These are phyloP conservation scores for Solanum clarkiae DNA, from an alignment of 257 asterid species.

Conservation along the genomic window DNA sequence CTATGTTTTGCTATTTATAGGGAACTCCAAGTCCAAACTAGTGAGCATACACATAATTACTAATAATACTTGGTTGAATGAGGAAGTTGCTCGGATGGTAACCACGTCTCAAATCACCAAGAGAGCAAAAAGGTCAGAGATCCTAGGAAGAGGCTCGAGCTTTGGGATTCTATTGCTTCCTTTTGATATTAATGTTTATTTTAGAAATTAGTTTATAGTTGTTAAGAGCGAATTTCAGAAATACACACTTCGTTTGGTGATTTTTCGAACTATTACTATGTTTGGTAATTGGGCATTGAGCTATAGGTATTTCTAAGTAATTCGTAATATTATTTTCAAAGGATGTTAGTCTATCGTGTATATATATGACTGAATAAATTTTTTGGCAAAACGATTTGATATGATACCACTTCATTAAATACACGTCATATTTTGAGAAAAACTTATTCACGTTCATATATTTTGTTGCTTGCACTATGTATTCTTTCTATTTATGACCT, in stretches of 20 bases:
- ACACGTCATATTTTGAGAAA: not conserved
- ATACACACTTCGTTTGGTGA: accelerated
- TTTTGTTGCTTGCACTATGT: not conserved
- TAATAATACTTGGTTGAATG: no score
- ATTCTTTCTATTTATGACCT: not conserved
- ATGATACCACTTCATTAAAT: not conserved
- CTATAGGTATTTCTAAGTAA: not conserved
- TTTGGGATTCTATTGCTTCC: not conserved
- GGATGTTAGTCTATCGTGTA: not conserved
- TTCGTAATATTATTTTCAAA: not conserved
- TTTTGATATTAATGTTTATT: not conserved
- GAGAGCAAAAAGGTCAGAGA: accelerated
- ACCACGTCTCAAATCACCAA: not conserved
- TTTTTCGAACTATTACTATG: not conserved
- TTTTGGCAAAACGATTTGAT: accelerated
- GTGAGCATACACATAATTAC: no score
- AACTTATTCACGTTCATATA: not conserved
- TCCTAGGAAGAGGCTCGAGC: accelerated
- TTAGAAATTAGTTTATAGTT: not conserved
- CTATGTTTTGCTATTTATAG: not conserved
- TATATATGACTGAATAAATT: not conserved
- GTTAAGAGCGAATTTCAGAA: not conserved
- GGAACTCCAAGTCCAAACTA: not conserved
- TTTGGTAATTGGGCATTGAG: not conserved
- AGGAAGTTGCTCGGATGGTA: no score